phyloP scores from a whole-genome alignment of 352 stramenopile genomes.

The Aphanomyces euteiches region DNA sequence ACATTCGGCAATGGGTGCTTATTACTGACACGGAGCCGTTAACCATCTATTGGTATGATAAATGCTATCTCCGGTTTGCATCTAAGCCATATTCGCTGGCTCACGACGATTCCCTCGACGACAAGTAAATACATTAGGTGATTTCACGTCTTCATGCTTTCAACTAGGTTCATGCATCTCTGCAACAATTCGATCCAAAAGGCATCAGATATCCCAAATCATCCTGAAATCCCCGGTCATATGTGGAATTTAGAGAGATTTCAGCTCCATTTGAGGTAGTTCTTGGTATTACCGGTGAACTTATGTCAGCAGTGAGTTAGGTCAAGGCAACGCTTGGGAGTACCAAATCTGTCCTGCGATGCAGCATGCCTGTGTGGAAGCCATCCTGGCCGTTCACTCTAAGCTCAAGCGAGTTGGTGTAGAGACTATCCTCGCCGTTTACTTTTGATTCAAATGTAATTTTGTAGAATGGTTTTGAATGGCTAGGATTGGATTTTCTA shows the following conservation, averaged over 20 bases:
- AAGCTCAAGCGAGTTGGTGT: conserved; percentile 57
- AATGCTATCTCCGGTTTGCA: conserved; percentile 79
- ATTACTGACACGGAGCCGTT: conserved; percentile 59
- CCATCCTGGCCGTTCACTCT: conserved; percentile 42
- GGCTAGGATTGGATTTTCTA: conserved; percentile 83
- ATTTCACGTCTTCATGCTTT: conserved; percentile 1
- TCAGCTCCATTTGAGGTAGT: conserved; percentile 40
- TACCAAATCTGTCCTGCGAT: conserved; percentile 54
- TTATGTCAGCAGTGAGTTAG: conserved; percentile 32
- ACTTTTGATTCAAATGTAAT: conserved; percentile 1
- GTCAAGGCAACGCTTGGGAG: conserved; percentile 48
- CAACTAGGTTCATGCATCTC: conserved; percentile 51
- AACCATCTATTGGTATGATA: conserved; percentile 55
- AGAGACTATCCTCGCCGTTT: conserved; percentile 19
- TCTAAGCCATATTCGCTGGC: conserved; percentile 48
- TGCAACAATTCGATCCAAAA: conserved; percentile 87
- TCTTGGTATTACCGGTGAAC: not conserved
- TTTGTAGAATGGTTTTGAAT: conserved; percentile 68
- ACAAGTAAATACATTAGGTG: conserved; percentile 34
- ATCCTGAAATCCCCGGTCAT: conserved; percentile 2
- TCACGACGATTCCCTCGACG: conserved; percentile 33
- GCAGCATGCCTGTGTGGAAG: conserved; percentile 42
- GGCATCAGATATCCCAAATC: conserved; percentile 32
- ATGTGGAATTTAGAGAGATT: conserved; percentile 68
- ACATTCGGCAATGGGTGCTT: conserved; percentile 84